These are phyloP conservation scores for Aspergillus incahuasiensis DNA, from an alignment of 495 filamentous ascomycete species.

Conservation along the genomic window DNA sequence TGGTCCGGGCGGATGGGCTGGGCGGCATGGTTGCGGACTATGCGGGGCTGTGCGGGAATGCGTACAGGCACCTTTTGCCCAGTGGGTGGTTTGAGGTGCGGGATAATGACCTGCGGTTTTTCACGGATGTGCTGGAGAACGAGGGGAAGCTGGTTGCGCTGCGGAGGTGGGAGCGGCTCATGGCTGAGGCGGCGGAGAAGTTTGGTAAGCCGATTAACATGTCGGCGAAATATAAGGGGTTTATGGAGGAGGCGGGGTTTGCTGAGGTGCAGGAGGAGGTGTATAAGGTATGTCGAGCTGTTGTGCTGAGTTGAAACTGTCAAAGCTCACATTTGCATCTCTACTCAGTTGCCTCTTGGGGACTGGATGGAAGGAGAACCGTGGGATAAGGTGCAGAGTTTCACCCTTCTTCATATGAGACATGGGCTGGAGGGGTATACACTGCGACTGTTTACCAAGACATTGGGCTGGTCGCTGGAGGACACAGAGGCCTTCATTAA, in stretches of 20 bases:
- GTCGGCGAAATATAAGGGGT: background rate
- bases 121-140: background rate
- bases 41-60: background rate
- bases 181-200: conserved; percentile 2
- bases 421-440: conserved; percentile 6
- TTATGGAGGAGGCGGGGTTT: conserved; percentile 6
- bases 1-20: conserved; percentile 5
- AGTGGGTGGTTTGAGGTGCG: conserved; percentile 6
- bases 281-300: conserved; percentile 6
- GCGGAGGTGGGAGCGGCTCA: background rate
- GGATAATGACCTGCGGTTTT: conserved; percentile 2
- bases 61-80: conserved; percentile 1
- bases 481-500: conserved; percentile 1
- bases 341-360: too few species aligned
- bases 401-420: too few species aligned
- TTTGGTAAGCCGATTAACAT: conserved; percentile 8
- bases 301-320: too few species aligned
- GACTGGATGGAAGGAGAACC: too few species aligned
- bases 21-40: background rate
- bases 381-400: too few species aligned
- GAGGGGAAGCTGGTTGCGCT: background rate
- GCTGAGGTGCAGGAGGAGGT: conserved; percentile 4
- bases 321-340: too few species aligned
- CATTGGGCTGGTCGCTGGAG: conserved; percentile 13
- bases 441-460: conserved; percentile 9